Evolutionary conservation across 371 early-diverging fungal genomes (phyloP), one percentile per base, ranked within the genome.

Genomic region (Phascolomyces articulosus): DNA sequence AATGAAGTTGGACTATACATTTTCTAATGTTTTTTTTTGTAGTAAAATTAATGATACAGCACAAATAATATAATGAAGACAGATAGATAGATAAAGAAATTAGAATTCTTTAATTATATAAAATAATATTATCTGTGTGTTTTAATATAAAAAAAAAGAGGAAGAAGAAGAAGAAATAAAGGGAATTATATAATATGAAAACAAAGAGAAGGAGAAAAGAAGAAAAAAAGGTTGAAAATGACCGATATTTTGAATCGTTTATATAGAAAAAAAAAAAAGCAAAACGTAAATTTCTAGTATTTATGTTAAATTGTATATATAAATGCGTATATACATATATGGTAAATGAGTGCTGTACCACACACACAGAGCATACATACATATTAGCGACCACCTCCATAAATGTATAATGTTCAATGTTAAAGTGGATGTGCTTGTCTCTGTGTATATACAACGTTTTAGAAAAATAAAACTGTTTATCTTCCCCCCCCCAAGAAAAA

Each of bases 371-470:
- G n/a, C n/a, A n/a, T n/a, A n/a, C n/a, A n/a, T n/a, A n/a, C n/a
- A n/a, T n/a, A n/a, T n/a, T n/a, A 44, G 44, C 16, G 44, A 44
- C 16, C 44, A 51, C 11, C 51, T 51, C 51, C 51, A 51, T 51
- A 51, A 51, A 51, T 51, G 51, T 51, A 20, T 24, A 51, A 20
- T 51, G 0, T n/a, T 24, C 51, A 51, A 51, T 24, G 51, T 51
- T 23, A 51, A 51, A 34, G 34, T n/a, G n/a, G n/a, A n/a, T n/a
- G n/a, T n/a, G n/a, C n/a, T n/a, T n/a, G n/a, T n/a, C n/a, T n/a
- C n/a, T n/a, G n/a, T n/a, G n/a, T 34, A 34, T 34, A 34, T 9
- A 3, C 21, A 24, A 51, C 1, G 2, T 11, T 51, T 23, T 20
- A 51, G 26, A 49, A 49, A 24, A 49, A 49, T 9, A 31, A 31